Evolutionary conservation across 805 yeast species (phyloP).

Genomic region (Yarrowia sp.): DNA sequence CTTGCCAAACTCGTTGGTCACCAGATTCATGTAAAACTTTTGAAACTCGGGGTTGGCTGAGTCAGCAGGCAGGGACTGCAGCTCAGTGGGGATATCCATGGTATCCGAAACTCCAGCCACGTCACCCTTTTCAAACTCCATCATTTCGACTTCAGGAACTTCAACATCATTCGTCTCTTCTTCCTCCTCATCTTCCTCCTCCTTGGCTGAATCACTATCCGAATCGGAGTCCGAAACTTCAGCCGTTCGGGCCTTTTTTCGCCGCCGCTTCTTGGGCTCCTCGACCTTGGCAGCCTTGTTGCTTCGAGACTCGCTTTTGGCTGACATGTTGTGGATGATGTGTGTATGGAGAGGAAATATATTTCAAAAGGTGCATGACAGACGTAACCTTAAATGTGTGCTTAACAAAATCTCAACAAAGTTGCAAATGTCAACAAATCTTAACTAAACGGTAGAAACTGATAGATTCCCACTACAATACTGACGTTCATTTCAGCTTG

Average conservation of each 20-base stretch:
- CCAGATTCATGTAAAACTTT: conserved; percentile 55
- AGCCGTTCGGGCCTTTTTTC: conserved; percentile 46
- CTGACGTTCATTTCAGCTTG: no score
- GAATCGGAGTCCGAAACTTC: conserved; percentile 43
- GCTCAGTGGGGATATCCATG: conserved; percentile 17
- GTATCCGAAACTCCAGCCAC: background rate
- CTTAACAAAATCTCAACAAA: no score
- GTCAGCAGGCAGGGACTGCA: conserved; percentile 5
- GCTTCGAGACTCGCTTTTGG: conserved; percentile 10
- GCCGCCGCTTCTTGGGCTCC: conserved; percentile 41
- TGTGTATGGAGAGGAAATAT: no score
- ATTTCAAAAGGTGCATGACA: no score
- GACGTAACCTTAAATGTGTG: no score
- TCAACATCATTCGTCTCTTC: background rate
- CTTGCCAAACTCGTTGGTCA: conserved; percentile 58
- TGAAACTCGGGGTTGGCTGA: conserved; percentile 41
- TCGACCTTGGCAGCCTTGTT: conserved; percentile 26
- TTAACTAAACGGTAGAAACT: background rate
- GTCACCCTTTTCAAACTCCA: conserved; percentile 43
- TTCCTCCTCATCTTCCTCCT: background rate
- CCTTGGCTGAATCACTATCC: conserved; percentile 17
- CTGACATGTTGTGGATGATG: conserved; percentile 11
- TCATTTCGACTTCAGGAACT: conserved; percentile 39
- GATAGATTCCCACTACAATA: no score
- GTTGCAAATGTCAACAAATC: background rate